These are phyloP conservation scores for Russula lepida DNA, from an alignment of 768 basidiomycete genomes.

Conservation along the genomic window DNA sequence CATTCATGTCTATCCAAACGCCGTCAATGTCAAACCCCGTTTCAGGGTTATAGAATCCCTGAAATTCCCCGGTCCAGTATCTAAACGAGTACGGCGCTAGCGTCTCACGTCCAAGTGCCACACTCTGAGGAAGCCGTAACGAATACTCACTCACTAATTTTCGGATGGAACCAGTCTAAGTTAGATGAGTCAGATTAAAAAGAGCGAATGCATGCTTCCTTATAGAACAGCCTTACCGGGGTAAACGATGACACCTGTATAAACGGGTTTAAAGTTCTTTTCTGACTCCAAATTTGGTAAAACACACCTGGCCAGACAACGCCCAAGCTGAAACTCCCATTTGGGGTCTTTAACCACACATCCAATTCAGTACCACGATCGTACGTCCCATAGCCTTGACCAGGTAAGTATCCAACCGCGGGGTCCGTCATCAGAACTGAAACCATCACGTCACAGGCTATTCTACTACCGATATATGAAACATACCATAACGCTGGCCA, in stretches of 20 bases:
- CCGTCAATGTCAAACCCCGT: conserved; percentile 60
- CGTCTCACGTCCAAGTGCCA: background rate
- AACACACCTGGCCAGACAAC: conserved; percentile 55
- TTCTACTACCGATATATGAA: background rate
- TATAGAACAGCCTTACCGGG: conserved; percentile 33
- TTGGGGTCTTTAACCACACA: conserved; percentile 53
- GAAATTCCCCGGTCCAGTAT: conserved; percentile 58
- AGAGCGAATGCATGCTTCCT: background rate
- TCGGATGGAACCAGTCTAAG: conserved; percentile 60
- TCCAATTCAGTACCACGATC: conserved; percentile 45
- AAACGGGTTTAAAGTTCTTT: background rate
- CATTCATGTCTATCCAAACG: conserved; percentile 73
- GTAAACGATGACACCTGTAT: conserved; percentile 45
- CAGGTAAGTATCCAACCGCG: conserved; percentile 48
- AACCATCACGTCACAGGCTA: background rate
- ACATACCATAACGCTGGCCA: conserved; percentile 49
- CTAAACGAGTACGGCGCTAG: conserved; percentile 25
- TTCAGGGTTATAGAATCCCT: conserved; percentile 43
- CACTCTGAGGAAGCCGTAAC: background rate
- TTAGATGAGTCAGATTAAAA: background rate
- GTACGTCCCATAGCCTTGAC: conserved; percentile 42
- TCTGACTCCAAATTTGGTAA: background rate
- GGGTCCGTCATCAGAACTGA: conserved; percentile 70
- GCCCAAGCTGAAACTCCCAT: conserved; percentile 49
- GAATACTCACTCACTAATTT: conserved; percentile 38